Evolutionary conservation across 805 yeast species (phyloP).

Genomic region (Phaffomyces thermotolerans): DNA sequence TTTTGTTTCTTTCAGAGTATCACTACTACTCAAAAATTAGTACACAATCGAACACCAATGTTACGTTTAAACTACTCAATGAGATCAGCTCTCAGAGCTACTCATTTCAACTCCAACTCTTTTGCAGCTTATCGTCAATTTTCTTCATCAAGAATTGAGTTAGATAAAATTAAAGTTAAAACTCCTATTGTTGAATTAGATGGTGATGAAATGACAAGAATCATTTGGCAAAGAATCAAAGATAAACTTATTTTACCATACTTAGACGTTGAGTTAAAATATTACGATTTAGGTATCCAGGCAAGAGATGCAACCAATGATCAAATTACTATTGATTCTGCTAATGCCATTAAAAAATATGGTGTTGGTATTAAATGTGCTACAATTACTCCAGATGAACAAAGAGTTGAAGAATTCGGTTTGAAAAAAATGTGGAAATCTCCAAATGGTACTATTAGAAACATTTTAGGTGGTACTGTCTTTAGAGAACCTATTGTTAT

Average conservation of each 20-base stretch:
- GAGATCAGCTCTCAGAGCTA: conserved; percentile 12
- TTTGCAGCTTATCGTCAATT: conserved; percentile 10
- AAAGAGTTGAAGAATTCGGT: conserved; percentile 65
- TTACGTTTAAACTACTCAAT: conserved; percentile 11
- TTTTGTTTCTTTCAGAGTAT: no score
- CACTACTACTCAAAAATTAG: no score
- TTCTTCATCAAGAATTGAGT: conserved; percentile 13
- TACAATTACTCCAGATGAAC: conserved; percentile 80
- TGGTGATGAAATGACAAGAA: conserved; percentile 85
- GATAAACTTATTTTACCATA: conserved; percentile 60
- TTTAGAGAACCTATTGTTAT: conserved; percentile 81
- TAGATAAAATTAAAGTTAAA: conserved; percentile 59
- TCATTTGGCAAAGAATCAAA: conserved; percentile 73
- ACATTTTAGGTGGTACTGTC: conserved; percentile 75
- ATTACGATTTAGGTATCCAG: conserved; percentile 65
- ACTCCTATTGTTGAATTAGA: conserved; percentile 73
- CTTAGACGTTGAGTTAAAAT: conserved; percentile 65
- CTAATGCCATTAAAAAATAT: conserved; percentile 62
- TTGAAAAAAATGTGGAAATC: conserved; percentile 81
- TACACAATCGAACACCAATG: conserved; percentile 6
- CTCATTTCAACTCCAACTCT: conserved; percentile 4
- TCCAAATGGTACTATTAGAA: conserved; percentile 80
- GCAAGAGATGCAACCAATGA: conserved; percentile 67
- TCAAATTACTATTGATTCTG: conserved; percentile 70
- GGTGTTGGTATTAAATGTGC: conserved; percentile 85